Base-by-base conservation (phyloP, 75 land plant genomes). In the Larix kaempferi region DNA sequence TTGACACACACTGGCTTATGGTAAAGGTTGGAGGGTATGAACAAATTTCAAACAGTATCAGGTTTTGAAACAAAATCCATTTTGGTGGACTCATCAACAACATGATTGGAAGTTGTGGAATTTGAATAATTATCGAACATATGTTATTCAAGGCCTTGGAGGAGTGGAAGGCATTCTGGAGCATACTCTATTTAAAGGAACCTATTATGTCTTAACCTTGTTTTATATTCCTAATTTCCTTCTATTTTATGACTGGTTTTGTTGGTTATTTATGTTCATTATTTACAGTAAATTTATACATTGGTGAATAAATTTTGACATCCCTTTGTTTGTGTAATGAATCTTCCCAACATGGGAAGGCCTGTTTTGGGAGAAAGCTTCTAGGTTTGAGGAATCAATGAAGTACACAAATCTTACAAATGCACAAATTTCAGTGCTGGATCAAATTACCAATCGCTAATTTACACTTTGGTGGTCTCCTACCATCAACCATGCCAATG, bases 381-480 rank as follows among this genome's bases (percentile, higher is more conserved):
- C n/a, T n/a, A 98, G 98, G 23, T 94, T 97, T 84, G 99, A 97
- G 81, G 98, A 94, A 81, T 97, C 98, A 0, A 97, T 97, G 99
- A 97, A 97, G 81, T 97, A 93, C 64, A 97, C 94, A 88, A 97
- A 92, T 79, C 84, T 97, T 56, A 97, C 95, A 33, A 97, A 97
- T 84, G 98, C 99, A n/a, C 98, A 97, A 77, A 80, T 94, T 77
- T 97, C 99, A 65, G 98, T 95, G 49, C 87, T 97, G n/a, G 95
- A 95, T 78, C 98, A 94, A 64, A 97, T 97, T 81, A 95, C 95
- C 2, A 97, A 97, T 74, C 92, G 98, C 59, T 84, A 95, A 44
- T 97, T 97, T 74, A 97, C 99, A 4, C 87, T 97, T n/a, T 94
- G 98, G 98, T 97, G 99, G 99, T 97, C 98, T 37, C 98, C 98